Evolutionary conservation across 2,329 filamentous ascomycete species (phyloP).

Genomic region (Cordyceps cicadae): DNA sequence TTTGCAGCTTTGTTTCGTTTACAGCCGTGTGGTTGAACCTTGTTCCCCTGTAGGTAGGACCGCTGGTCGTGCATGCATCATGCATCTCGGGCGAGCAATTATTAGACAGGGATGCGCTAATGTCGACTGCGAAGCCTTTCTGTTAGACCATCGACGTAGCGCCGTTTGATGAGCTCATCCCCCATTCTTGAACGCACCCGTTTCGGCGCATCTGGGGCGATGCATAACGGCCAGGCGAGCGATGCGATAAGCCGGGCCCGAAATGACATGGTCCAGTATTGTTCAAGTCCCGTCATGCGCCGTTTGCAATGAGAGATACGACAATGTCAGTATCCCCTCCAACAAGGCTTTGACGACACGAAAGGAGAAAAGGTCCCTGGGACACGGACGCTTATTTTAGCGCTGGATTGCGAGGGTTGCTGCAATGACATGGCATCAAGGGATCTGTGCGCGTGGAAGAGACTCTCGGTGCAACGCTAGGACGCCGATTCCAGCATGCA

Average conservation of each 20-base stretch:
- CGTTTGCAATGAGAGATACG: not conserved
- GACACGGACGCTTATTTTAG: conserved; percentile 3
- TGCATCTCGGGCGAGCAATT: not conserved
- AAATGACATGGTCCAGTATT: not conserved
- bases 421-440: not conserved
- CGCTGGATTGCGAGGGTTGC: conserved; percentile 4
- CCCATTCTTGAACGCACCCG: not conserved
- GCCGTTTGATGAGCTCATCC: not conserved
- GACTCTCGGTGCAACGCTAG: not conserved
- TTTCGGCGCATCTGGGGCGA: not conserved
- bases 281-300: not conserved
- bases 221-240: not conserved
- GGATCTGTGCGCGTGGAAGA: conserved; percentile 8
- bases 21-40: not conserved
- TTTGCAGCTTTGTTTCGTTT: not conserved
- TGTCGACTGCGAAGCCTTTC: not conserved
- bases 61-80: not conserved
- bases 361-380: not conserved
- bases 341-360: not conserved
- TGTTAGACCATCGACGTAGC: not conserved
- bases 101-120: not conserved
- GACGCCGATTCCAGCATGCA: not conserved
- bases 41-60: not conserved
- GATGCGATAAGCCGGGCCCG: not conserved
- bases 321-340: not conserved